These are phyloP conservation scores for Cladophialophora exuberans DNA, from an alignment of 2,329 filamentous ascomycete species.

Conservation along the genomic window DNA sequence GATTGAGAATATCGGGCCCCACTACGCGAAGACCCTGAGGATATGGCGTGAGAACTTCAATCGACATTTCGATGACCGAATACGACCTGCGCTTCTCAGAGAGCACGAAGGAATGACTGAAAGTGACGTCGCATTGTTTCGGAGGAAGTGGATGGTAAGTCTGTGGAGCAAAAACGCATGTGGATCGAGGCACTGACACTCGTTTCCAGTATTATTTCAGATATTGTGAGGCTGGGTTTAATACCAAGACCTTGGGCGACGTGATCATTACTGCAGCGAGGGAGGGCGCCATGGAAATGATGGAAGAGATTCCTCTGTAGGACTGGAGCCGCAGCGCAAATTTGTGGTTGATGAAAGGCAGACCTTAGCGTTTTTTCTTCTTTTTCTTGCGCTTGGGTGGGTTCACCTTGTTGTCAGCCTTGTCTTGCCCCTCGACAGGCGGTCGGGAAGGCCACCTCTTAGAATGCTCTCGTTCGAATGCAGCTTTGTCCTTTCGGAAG, in stretches of 20 bases:
- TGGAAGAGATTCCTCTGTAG: constrained; percentile 69
- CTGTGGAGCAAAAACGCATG: background rate
- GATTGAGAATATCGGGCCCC: constrained; percentile 73
- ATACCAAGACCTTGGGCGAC: constrained; percentile 72
- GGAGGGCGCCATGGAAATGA: constrained; percentile 54
- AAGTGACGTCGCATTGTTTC: constrained; percentile 67
- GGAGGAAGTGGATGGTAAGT: constrained; percentile 70
- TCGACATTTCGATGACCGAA: constrained; percentile 62
- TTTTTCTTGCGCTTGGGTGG: constrained; percentile 49
- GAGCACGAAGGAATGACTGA: constrained; percentile 64
- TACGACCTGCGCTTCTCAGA: constrained; percentile 61
- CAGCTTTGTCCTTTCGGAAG: constrained; percentile 79
- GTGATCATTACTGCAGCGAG: constrained; percentile 71
- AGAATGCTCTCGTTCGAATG: constrained; percentile 80
- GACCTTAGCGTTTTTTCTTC: constrained; percentile 46
- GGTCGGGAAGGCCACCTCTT: constrained; percentile 49
- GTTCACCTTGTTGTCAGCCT: constrained; percentile 11
- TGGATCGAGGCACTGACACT: constrained; percentile 14
- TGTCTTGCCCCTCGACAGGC: constrained; percentile 1
- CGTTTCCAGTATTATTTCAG: constrained; percentile 69
- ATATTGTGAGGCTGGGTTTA: constrained; percentile 75
- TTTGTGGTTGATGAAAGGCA: background rate
- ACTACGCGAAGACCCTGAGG: constrained; percentile 71
- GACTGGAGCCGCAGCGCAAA: background rate
- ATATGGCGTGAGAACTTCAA: constrained; percentile 71